Evolutionary conservation across 768 basidiomycete species (phyloP).

Genomic region (Leucosporidium yakuticum): DNA sequence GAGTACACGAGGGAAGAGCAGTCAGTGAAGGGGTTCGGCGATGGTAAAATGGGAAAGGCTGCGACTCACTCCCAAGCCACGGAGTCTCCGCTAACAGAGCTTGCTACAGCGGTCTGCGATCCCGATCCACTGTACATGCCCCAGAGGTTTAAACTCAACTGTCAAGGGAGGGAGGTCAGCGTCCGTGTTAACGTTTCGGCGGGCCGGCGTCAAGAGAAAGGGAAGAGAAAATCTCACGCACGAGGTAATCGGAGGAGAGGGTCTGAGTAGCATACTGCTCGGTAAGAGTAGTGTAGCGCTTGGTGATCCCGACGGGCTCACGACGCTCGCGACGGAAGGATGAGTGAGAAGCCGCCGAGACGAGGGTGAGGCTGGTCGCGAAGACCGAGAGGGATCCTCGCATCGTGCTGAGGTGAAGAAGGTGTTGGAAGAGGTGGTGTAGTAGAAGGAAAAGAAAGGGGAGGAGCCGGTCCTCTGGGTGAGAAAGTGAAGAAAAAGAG

Average conservation of each 20-base stretch:
- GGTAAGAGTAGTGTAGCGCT: neutral
- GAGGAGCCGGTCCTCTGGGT: no score
- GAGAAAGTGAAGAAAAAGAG: no score
- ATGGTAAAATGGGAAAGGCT: neutral
- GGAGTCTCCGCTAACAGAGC: neutral
- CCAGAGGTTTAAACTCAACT: neutral
- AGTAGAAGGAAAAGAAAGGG: no score
- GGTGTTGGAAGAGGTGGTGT: no score
- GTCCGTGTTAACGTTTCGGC: no score
- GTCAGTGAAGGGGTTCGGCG: neutral
- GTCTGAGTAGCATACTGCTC: constrained; percentile 1
- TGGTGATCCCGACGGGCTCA: neutral
- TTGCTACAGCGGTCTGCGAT: neutral
- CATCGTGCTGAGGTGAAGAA: no score
- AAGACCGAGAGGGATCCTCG: neutral
- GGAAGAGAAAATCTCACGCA: neutral
- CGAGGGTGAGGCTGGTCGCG: neutral
- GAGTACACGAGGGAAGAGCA: neutral
- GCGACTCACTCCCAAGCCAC: neutral
- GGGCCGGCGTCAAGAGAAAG: no score
- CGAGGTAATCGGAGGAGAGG: neutral
- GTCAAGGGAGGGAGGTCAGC: no score
- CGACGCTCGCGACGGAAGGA: neutral
- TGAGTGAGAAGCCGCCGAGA: neutral
- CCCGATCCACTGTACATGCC: neutral